A percentile compares a stretch with the other conserved stretches of the same genome.
phyloP scores from a whole-genome alignment of 2,329 filamentous ascomycete genomes.

The Magnaporthiopsis incrustans region DNA sequence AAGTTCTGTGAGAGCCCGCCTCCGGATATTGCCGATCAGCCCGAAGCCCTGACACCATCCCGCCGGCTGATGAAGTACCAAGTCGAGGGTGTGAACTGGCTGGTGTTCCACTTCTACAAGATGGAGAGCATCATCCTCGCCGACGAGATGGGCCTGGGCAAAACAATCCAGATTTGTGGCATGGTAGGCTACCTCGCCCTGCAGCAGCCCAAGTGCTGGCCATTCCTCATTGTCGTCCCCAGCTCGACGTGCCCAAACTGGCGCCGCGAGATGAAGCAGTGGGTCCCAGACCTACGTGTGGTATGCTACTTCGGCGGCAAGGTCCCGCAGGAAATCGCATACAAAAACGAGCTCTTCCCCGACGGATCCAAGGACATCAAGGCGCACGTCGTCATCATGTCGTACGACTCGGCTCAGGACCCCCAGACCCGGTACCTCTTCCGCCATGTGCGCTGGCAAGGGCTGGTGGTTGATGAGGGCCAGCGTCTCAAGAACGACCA shows the following conservation, averaged over 20 bases:
- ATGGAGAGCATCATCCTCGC: constrained; percentile 83
- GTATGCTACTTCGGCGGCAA: constrained; percentile 86
- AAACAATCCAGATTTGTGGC: constrained; percentile 88
- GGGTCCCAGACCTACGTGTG: constrained; percentile 77
- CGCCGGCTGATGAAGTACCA: constrained; percentile 84
- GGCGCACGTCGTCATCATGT: constrained; percentile 89
- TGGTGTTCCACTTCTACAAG: constrained; percentile 81
- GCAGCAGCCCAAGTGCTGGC: constrained; percentile 67
- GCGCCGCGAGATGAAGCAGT: constrained; percentile 91
- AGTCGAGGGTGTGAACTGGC: constrained; percentile 87
- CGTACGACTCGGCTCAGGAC: constrained; percentile 82
- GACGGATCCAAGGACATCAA: constrained; percentile 57
- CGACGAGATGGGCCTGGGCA: constrained; percentile 97
- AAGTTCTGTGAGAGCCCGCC: constrained; percentile 61
- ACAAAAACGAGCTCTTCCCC: constrained; percentile 80
- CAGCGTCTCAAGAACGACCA: constrained; percentile 92
- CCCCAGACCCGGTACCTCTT: constrained; percentile 60
- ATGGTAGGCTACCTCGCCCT: constrained; percentile 68
- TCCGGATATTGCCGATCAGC: constrained; percentile 62
- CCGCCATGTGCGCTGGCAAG: constrained; percentile 69
- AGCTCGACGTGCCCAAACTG: constrained; percentile 97
- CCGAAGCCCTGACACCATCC: constrained; percentile 63
- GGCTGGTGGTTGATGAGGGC: constrained; percentile 87
- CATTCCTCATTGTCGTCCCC: constrained; percentile 86
- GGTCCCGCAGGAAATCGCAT: constrained; percentile 66